Base-by-base conservation (phyloP, 2,329 filamentous ascomycete species). In the Verruconis gallopava region DNA sequence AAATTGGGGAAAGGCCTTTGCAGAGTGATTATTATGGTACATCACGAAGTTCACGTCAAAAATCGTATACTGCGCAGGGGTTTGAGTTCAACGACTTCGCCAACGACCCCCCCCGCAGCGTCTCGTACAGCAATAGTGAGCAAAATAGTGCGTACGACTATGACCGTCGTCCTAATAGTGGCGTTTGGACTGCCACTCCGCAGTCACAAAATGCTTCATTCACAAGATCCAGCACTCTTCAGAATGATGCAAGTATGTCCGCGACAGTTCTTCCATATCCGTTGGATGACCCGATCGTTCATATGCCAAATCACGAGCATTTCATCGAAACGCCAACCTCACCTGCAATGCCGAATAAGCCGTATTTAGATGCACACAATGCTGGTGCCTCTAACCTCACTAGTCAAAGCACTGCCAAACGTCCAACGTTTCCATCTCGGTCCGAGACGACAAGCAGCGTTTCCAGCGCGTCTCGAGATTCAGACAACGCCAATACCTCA, bases 251-350 rank as follows among this genome's bases (percentile, higher is more conserved):
- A n/a, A n/a, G n/a, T n/a, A n/a, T n/a, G n/a, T n/a, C n/a, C n/a
- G n/a, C 25, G n/a, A n/a, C 25, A 9, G 25, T 30, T 30, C 25
- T 67, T 17, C 65, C 65, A n/a, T 69, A 69, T 47, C 65, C 65
- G 2, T 58, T 63, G 15, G 65, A 68, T 37, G 59, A 66, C 45
- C 54, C 54, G 22, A 49, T 55, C 11, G 53, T 47, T 44, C 56
- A 50, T 44, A 67, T 68, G 63, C 64, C 66, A 13, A 51, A 59
- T 3, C 66, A 67, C 19, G 40, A 47, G 53, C 59, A 34, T 52
- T 60, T 11, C 61, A 61, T 36, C 64, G 64, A 32, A 63, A 56
- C 41, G 49, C 11, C 13, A 9, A 38, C 19, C 12, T 21, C 21
- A 11, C 37, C 19, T 12, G 5, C 19, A 12, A 5, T 5, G 11